Evolutionary conservation across 2,329 filamentous ascomycete genomes (phyloP), one percentile per base, ranked within the genome.

Genomic region (Penicillium capsulatum): DNA sequence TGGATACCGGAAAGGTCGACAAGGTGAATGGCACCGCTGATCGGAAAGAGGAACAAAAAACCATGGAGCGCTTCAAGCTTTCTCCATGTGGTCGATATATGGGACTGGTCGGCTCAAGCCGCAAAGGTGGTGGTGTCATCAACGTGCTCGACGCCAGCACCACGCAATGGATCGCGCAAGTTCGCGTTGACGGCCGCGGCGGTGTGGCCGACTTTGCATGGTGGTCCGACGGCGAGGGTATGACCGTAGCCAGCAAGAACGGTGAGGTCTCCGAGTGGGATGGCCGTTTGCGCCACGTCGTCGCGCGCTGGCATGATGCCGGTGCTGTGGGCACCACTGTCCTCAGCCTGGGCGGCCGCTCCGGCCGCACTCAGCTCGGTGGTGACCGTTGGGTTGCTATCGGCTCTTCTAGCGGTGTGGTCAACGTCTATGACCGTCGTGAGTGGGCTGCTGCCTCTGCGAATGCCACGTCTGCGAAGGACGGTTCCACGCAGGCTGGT

Each of bases 191-290:
- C 57, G 84, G 86, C 49, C 76, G 79, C 34, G 83, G 88, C 35
- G 90, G 90, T 26, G 82, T 97, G 33, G 84, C 87, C 1, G 91
- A 96, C 63, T 94, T 96, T 57, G 81, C 80, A 1, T 98, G 92
- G 92, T 96, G 90, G 90, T 76, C 80, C 37, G 81, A 87, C 45
- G 86, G 90, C 22, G 77, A 83, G 28, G 91, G 90, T 3, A 72
- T 98, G 55, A 84, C 81, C 1, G 84, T 95, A 29, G 79, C 86
- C 1, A 89, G 87, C 44, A 90, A 84, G 64, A 88, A 86, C 51
- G 92, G 92, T 16, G 86, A 94, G 59, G 78, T 97, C 5, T 89
- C 86, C 37, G 92, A 98, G 70, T 98, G 87, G 78, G 84, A 81
- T 59, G 72, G 94, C 43, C 71, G 73, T 15, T 69, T 77, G 16